Evolutionary conservation across 352 stramenopile species (phyloP).

Genomic region (Globisporangium okanoganense): DNA sequence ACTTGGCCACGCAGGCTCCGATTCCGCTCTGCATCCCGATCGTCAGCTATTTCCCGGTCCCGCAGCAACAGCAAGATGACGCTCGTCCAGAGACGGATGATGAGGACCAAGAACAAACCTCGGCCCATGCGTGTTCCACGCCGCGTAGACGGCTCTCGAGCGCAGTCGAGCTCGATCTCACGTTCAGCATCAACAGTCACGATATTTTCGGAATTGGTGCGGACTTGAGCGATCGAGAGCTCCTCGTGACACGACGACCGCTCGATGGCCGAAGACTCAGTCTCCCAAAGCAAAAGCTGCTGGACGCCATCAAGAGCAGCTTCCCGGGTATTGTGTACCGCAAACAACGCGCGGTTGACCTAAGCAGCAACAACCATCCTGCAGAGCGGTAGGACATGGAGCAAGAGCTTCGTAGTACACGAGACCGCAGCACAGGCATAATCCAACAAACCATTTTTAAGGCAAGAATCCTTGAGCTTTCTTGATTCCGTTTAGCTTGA

Average conservation of each 20-base stretch:
- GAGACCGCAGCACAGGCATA: no score
- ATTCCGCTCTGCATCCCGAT: conserved; percentile 38
- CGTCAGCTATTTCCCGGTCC: not conserved
- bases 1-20: conserved; percentile 36
- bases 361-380: not conserved
- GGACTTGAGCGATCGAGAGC: not conserved
- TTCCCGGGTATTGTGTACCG: conserved; percentile 20
- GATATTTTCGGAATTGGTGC: conserved; percentile 10
- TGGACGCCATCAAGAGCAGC: conserved; percentile 52
- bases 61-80: conserved; percentile 1
- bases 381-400: not conserved
- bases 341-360: not conserved
- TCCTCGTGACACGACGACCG: not conserved
- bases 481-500: not conserved
- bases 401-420: no score
- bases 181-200: conserved; percentile 26
- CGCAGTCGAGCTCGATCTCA: conserved; percentile 46
- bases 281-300: conserved; percentile 65
- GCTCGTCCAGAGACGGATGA: conserved; percentile 14
- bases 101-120: not conserved
- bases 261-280: conserved; percentile 26
- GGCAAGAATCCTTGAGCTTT: not conserved
- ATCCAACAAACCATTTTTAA: not conserved
- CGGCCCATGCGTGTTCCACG: conserved; percentile 20
- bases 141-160: conserved; percentile 47